Conservation (phyloP, 176 grass and related monocot genomes). For the Areca catechu region DNA sequence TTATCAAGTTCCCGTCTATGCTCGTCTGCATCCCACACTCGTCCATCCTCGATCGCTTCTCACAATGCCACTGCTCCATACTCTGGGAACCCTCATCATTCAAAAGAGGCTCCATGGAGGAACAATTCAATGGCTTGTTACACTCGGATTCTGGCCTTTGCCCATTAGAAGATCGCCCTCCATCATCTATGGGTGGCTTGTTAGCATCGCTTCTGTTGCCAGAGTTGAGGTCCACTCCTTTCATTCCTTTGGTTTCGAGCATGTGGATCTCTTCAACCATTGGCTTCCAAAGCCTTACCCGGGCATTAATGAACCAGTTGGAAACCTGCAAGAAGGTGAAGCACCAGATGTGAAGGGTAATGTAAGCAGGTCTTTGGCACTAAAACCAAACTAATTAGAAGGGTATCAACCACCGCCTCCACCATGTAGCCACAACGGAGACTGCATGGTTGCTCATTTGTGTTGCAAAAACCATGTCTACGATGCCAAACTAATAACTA, state of each 20-base stretch:
- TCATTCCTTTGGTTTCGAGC: slow-evolving; percentile 38
- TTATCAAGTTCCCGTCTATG: slow-evolving; percentile 31
- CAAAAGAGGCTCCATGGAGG: slow-evolving; percentile 3
- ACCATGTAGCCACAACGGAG: too few relatives aligned
- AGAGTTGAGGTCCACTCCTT: slow-evolving; percentile 5
- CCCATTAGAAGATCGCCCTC: neutral
- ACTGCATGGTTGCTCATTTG: too few relatives aligned
- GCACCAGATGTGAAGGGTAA: neutral
- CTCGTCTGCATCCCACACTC: slow-evolving; percentile 21
- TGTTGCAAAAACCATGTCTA: too few relatives aligned
- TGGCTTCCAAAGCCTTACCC: slow-evolving; percentile 54
- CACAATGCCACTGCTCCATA: slow-evolving; percentile 18
- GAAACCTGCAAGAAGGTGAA: slow-evolving; percentile 28
- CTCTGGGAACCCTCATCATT: slow-evolving; percentile 1
- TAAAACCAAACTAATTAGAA: too few relatives aligned
- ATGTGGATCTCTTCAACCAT: slow-evolving; percentile 60
- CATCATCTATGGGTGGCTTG: neutral
- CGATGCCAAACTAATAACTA: too few relatives aligned
- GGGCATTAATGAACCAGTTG: slow-evolving; percentile 57
- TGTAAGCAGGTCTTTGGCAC: too few relatives aligned
- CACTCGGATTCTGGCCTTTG: slow-evolving; percentile 2
- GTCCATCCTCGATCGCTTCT: slow-evolving; percentile 27
- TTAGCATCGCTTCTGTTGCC: neutral
- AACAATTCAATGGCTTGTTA: neutral
- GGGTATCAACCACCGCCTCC: too few relatives aligned